A percentile compares a stretch with the other conserved stretches of the same genome.
Evolutionary conservation across 192 early-diverging fungal genomes (phyloP).

Genomic region (Allomyces javanicus): DNA sequence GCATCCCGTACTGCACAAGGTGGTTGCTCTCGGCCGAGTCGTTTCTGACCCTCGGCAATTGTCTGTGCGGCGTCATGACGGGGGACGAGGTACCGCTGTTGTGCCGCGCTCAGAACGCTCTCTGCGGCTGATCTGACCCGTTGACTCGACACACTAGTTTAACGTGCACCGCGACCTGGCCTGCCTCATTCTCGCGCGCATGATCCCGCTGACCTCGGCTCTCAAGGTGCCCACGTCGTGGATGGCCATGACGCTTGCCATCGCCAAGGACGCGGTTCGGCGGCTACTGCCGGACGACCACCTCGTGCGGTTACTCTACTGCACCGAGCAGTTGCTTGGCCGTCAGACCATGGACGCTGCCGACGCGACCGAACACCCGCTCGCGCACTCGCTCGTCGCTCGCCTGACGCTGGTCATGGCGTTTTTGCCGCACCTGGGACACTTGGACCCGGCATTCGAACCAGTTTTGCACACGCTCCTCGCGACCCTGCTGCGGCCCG

Average conservation of each 20-base stretch:
- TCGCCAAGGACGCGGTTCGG: not conserved
- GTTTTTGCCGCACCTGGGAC: not conserved
- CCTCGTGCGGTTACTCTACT: not conserved
- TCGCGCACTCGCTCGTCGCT: not conserved
- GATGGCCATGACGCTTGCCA: not conserved
- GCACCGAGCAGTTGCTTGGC: not conserved
- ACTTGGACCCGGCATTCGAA: not conserved
- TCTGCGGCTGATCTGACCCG: not conserved
- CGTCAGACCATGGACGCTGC: not conserved
- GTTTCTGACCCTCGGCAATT: not conserved
- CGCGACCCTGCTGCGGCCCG: not conserved
- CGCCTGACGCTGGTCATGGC: not conserved
- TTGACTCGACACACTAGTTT: not conserved
- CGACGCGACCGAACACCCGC: not conserved
- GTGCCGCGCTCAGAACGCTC: not conserved
- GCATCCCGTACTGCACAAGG: too few species aligned
- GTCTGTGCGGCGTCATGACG: not conserved
- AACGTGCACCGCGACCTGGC: not conserved
- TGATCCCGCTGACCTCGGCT: not conserved
- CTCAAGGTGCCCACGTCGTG: not conserved
- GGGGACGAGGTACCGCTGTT: not conserved
- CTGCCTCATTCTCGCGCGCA: not conserved
- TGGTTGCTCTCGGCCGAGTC: not conserved
- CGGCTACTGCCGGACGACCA: not conserved
- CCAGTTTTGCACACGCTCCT: not conserved